Evolutionary conservation across 768 basidiomycete species (phyloP), one percentile per base, ranked within the genome.

Genomic region (Leccinum broughii): DNA sequence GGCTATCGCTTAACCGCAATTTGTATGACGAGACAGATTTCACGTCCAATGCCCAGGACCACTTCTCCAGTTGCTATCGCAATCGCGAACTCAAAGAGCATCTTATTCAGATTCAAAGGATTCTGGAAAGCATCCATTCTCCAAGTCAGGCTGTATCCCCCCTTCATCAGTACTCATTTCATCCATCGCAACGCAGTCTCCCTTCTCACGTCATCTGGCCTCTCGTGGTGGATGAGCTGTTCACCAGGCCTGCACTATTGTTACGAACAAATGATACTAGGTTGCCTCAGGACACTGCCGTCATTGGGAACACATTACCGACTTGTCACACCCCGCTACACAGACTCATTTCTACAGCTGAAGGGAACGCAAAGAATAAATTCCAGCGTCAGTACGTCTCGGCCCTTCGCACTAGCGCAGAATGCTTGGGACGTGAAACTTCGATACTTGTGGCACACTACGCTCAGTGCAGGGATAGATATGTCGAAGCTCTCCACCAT

Each of bases 371-470:
- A n/a, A 37, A 70, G 13, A 62, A 63, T 37, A 4, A 6, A 13
- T 66, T 66, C 17, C 65, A 66, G 24, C 44, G 4, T n/a, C 30
- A 26, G 20, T 66, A 66, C 13, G 28, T 52, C 20, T 66, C 65
- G 35, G 35, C 35, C 3, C 64, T 65, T 3, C 57, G 51, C 9
- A 4, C 20, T 9, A 65, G 64, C 44, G 64, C 57, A 17, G 22
- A 62, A 11, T 24, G 20, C 30, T 57, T 66, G 15, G 37, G 62
- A 60, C 59, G 17, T 1, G 57, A 68, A 32, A 34, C 6, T 3
- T 30, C 55, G 39, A 24, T 13, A 8, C 60, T 73, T 11, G 4
- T 24, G 26, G 46, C 6, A 3, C 51, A 72, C 51, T 63, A 69
- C 28, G 6, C 7, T 26, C 48, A 15, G 8, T 64, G 59, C 46